A percentile compares a stretch with the other conserved stretches of the same genome.
Conservation (phyloP, 169 alveolate species). For the Plasmodium vinckei region DNA sequence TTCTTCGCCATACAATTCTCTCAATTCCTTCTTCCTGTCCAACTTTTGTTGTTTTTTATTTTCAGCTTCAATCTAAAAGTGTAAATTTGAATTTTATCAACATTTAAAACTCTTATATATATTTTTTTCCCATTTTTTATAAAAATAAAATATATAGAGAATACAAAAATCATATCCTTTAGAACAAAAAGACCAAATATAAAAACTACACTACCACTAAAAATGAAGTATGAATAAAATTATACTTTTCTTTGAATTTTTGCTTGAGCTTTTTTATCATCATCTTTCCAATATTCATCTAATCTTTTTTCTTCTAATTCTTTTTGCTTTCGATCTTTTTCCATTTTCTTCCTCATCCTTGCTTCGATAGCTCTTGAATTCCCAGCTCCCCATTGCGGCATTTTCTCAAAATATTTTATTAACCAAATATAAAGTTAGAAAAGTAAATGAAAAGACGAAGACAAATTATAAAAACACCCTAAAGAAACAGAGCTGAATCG, state of each 20-base stretch:
- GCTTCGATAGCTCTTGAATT: constrained; percentile 87
- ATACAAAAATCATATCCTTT: not conserved
- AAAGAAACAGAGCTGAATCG: not conserved
- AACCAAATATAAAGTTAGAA: not conserved
- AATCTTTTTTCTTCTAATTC: constrained; percentile 80
- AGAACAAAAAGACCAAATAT: not conserved
- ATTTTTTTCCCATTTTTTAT: not conserved
- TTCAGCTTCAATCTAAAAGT: constrained; percentile 58
- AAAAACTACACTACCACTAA: not conserved
- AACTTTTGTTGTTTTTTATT: constrained; percentile 66
- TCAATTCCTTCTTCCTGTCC: constrained; percentile 63
- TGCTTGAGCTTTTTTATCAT: constrained; percentile 83
- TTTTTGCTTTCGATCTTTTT: constrained; percentile 76
- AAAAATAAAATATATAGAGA: not conserved
- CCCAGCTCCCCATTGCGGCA: constrained; percentile 85
- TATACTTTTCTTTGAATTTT: constrained; percentile 85
- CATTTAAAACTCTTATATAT: not conserved
- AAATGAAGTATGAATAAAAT: not conserved
- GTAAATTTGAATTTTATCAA: not conserved
- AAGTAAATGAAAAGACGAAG: constrained; percentile 2
- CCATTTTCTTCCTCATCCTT: constrained; percentile 80
- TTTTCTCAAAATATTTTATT: constrained; percentile 20
- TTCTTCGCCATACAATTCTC: constrained; percentile 72
- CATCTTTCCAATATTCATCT: constrained; percentile 85
- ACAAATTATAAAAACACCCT: not conserved